A percentile compares a stretch with the other conserved stretches of the same genome.
Evolutionary conservation across 345 rosid genomes (phyloP).

Genomic region (Microcos paniculata): DNA sequence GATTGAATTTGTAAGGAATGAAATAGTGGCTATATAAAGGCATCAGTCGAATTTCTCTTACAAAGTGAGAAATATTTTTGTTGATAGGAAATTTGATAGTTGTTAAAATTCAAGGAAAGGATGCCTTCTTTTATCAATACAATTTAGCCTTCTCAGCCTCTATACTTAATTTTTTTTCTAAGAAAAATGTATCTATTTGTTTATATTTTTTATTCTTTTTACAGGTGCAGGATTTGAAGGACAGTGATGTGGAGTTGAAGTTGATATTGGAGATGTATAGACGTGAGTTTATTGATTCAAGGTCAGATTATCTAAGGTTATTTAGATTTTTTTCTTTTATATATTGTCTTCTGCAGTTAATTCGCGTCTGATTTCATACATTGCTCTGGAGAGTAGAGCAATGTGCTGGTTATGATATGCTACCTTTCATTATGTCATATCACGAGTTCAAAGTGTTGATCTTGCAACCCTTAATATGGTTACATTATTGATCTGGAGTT

Average conservation of each 20-base stretch:
- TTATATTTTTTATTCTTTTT: constrained; percentile 26
- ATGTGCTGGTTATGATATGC: not conserved
- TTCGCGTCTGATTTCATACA: not conserved
- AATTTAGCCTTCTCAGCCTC: not conserved
- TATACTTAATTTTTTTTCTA: not conserved
- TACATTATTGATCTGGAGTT: not conserved
- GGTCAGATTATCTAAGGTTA: constrained; percentile 41
- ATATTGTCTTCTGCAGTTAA: not conserved
- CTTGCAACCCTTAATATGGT: constrained; percentile 3
- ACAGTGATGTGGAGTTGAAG: constrained; percentile 72
- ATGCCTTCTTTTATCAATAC: not conserved
- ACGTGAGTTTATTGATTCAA: constrained; percentile 70
- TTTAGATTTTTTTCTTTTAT: not conserved
- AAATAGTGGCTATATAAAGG: no score
- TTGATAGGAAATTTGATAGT: not conserved
- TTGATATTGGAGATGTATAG: constrained; percentile 82
- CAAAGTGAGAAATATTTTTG: not conserved
- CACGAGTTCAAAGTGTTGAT: not conserved
- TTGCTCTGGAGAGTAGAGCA: not conserved
- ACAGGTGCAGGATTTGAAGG: constrained; percentile 71
- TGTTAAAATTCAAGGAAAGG: not conserved
- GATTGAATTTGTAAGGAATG: no score
- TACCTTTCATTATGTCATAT: not conserved
- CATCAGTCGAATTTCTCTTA: not conserved
- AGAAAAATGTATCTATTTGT: not conserved